Evolutionary conservation across 805 yeast genomes (phyloP), one percentile per base, ranked within the genome.

Genomic region (Kazachstania martiniae): DNA sequence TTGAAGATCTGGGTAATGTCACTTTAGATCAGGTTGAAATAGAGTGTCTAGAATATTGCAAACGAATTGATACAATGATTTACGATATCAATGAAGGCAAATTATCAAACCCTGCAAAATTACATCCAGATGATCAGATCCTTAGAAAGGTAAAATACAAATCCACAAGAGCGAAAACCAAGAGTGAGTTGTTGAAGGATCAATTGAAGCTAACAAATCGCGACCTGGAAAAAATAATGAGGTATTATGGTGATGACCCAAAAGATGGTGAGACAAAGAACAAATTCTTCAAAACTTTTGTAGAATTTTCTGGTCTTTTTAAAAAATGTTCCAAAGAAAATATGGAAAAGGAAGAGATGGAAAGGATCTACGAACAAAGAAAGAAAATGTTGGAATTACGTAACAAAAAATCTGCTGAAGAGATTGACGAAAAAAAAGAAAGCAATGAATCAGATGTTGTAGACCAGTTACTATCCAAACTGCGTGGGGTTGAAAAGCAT

Each of bases 191-290:
- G 18, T 56, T 81, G 33, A 47, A 59, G 19, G 70, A 62, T 31
- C 81, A 74, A 41, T 61, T 73, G 7, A 59, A 58, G 16, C 58
- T 60, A 30, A 72, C 82, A 0, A 56, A 69, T 37, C 59, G 60
- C 18, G 73, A 67, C 29, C 68, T 77, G 39, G 72, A 72, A 18
- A 66, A 69, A 34, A 49, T 77, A 36, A 74, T 81, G 83, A 61
- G 62, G 33, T 77, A 72, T 51, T 81, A 74, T 49, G 93, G 89
- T 7, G 93, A 81, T 51, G 75, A 74, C 44, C 69, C 72, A 2
- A 39, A 49, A 3, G 71, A 68, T 34, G 68, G 66, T 23, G 61
- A 70, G 15, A 66, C 72, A 6, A 67, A 72, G 43, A 74, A 71
- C 44, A 58, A 72, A 0, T 81, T 81, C 48, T 70, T 81, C 51